phyloP scores from a whole-genome alignment of 257 asterid species.

The Marsdenia floribunda region DNA sequence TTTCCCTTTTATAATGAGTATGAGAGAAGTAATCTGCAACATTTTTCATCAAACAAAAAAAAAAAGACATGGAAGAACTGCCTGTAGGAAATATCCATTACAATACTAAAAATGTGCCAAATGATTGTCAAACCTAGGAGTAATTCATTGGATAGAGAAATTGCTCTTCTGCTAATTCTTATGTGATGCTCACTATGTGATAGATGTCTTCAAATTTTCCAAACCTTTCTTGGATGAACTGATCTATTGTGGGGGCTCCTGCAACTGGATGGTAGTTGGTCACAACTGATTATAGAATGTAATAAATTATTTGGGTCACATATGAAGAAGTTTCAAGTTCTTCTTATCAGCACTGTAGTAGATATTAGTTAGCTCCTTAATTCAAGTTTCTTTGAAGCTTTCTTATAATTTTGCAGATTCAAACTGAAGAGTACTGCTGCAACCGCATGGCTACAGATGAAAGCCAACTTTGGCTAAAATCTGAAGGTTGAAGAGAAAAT shows the following conservation, averaged over 20 bases:
- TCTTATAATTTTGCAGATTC: slow-evolving; percentile 5
- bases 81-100: not conserved
- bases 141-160: not conserved
- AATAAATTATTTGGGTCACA: not conserved
- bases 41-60: not conserved
- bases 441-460: not conserved
- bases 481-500: not conserved
- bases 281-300: not conserved
- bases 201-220: not conserved
- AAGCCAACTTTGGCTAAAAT: slow-evolving; percentile 1
- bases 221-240: not conserved
- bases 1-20: not conserved
- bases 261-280: not conserved
- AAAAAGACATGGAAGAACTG: not conserved
- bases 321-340: not conserved
- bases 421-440: slow-evolving; percentile 1
- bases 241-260: not conserved
- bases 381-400: not conserved
- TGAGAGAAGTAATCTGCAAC: not conserved
- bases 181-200: not conserved
- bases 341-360: not conserved
- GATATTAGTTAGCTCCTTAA: not conserved
- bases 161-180: not conserved
- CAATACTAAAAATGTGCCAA: not conserved
- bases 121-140: not conserved